A percentile compares a stretch with the other conserved stretches of the same genome.
Conservation (phyloP, 1,284 basidiomycete species). For the Trichosporon sp. region DNA sequence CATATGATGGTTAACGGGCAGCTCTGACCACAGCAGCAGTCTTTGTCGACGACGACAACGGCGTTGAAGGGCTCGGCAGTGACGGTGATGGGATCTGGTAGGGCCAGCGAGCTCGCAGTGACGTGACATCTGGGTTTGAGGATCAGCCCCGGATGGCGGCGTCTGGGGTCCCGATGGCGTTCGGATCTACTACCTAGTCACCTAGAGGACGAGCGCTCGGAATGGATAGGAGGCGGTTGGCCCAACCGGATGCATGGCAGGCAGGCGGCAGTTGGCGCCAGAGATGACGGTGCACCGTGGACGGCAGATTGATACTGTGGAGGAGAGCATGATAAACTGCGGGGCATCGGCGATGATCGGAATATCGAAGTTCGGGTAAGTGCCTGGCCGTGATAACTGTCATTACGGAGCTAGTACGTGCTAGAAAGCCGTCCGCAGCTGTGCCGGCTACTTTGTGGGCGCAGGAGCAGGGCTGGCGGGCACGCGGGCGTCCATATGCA, state of each 20-base stretch:
- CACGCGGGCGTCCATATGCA: background rate
- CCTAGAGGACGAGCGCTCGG: background rate
- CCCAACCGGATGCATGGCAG: background rate
- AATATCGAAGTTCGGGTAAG: background rate
- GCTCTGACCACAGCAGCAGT: no score
- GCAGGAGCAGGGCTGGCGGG: background rate
- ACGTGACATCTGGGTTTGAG: background rate
- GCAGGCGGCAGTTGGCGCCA: background rate
- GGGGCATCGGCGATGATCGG: conserved; percentile 4
- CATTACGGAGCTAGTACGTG: background rate
- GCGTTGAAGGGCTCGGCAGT: background rate
- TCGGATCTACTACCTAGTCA: background rate
- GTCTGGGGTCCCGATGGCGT: background rate
- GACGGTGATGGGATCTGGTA: no score
- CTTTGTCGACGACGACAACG: background rate
- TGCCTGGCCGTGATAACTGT: background rate
- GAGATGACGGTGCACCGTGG: background rate
- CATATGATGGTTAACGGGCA: background rate
- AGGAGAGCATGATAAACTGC: background rate
- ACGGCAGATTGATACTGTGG: background rate
- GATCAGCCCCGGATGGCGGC: background rate
- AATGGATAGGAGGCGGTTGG: background rate
- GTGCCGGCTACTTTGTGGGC: background rate
- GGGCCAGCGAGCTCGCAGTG: no score
- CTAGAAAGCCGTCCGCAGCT: background rate